Evolutionary conservation across 2,329 filamentous ascomycete species (phyloP).

Genomic region (Fusarium concolor): DNA sequence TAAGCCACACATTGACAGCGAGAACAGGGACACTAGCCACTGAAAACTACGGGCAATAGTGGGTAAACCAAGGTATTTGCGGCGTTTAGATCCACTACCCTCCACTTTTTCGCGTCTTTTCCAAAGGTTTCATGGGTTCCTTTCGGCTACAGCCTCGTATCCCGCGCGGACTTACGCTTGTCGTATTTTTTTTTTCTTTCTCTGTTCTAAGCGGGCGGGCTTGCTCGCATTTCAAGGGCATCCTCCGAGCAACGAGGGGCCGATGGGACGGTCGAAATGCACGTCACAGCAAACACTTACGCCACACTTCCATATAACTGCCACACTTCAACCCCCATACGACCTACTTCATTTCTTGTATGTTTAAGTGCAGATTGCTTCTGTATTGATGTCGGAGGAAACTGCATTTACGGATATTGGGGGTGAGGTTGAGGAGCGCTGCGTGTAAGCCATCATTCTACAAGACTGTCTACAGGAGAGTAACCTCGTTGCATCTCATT

Average conservation of each 20-base stretch:
- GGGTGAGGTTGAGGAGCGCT: no score
- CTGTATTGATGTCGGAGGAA: no score
- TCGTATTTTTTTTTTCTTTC: slow-evolving; percentile 10
- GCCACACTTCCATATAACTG: slow-evolving; percentile 9
- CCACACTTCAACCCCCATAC: neutral
- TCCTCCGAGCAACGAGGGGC: slow-evolving; percentile 37
- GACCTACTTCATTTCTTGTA: no score
- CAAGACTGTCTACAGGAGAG: no score
- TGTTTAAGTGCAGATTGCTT: no score
- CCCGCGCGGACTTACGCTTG: slow-evolving; percentile 47
- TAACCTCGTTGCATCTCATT: no score
- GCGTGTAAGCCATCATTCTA: no score
- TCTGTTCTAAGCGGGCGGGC: neutral
- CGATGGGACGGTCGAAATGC: slow-evolving; percentile 22
- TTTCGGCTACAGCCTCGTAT: slow-evolving; percentile 48
- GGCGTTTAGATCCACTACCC: slow-evolving; percentile 34
- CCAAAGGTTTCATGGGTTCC: slow-evolving; percentile 22
- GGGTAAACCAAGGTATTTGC: slow-evolving; percentile 25
- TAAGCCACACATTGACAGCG: slow-evolving; percentile 38
- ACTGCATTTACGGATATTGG: no score
- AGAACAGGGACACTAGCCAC: slow-evolving; percentile 38
- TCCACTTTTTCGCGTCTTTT: slow-evolving; percentile 47
- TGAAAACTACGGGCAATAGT: slow-evolving; percentile 36
- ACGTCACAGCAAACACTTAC: slow-evolving; percentile 22
- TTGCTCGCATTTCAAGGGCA: slow-evolving; percentile 6